Percentiles rank a stretch among this genome's conserved stretches.
Evolutionary conservation across 2,329 filamentous ascomycete species (phyloP).

Genomic region (Biscogniauxia marginata): DNA sequence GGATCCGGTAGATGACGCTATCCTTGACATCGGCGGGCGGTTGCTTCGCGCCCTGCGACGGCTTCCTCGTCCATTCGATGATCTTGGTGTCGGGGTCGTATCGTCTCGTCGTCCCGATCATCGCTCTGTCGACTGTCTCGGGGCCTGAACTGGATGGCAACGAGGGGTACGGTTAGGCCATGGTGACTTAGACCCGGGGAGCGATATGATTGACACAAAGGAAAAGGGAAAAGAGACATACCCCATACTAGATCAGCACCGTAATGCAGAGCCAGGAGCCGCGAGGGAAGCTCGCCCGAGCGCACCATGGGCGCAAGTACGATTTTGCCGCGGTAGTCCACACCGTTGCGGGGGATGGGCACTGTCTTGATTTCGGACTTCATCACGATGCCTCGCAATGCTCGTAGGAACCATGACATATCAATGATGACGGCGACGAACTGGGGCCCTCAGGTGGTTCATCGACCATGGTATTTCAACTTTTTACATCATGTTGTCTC

Average conservation of each 20-base stretch:
- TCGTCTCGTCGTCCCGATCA: conserved; percentile 81
- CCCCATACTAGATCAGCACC: conserved; percentile 97
- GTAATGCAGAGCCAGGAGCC: conserved; percentile 86
- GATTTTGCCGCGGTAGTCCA: conserved; percentile 90
- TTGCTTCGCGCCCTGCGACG: conserved; percentile 67
- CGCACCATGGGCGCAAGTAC: conserved; percentile 98
- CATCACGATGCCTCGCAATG: conserved; percentile 59
- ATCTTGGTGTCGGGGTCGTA: conserved; percentile 74
- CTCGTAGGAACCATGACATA: conserved; percentile 25
- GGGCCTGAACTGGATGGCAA: conserved; percentile 56
- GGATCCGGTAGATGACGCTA: conserved; percentile 79
- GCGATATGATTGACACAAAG: not conserved
- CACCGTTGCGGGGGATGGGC: conserved; percentile 81
- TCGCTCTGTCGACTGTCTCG: conserved; percentile 87
- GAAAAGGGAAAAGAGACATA: conserved; percentile 38
- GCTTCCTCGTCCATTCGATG: conserved; percentile 78
- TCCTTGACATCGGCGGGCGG: conserved; percentile 52
- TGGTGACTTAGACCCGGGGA: not conserved
- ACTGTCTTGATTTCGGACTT: conserved; percentile 62
- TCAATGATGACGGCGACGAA: conserved; percentile 9
- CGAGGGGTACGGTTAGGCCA: not conserved
- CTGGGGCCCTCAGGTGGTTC: not conserved
- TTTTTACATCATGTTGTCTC: not conserved
- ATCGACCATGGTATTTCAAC: not conserved
- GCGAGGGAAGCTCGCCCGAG: conserved; percentile 90